Evolutionary conservation across 768 basidiomycete species (phyloP).

Genomic region (Mycena amicta): DNA sequence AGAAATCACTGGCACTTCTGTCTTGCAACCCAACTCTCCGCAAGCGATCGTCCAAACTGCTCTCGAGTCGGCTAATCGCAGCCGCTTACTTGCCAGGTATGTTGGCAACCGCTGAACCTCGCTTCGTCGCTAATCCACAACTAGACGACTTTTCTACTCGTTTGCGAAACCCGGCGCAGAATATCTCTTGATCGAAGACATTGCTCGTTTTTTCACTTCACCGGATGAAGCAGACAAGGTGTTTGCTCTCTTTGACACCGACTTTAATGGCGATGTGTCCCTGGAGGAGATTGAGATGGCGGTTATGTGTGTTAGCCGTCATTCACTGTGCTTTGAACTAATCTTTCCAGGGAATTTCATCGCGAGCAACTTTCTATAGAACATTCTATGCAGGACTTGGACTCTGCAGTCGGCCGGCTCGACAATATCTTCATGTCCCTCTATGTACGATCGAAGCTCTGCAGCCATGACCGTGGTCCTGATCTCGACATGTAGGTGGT

Average conservation of each 20-base stretch:
- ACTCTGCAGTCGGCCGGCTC: slow-evolving; percentile 84
- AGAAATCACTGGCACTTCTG: slow-evolving; percentile 45
- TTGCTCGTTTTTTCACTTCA: slow-evolving; percentile 68
- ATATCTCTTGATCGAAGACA: slow-evolving; percentile 65
- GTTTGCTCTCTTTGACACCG: slow-evolving; percentile 70
- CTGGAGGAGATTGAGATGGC: slow-evolving; percentile 78
- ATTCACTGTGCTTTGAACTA: neutral
- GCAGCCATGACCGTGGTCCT: neutral
- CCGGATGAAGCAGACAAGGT: slow-evolving; percentile 69
- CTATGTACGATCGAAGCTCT: slow-evolving; percentile 38
- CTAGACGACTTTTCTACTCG: slow-evolving; percentile 77
- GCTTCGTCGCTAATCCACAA: neutral
- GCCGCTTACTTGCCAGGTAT: slow-evolving; percentile 72
- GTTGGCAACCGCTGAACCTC: neutral
- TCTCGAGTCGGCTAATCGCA: slow-evolving; percentile 79
- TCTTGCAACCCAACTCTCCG: slow-evolving; percentile 89
- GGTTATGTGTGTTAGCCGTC: slow-evolving; percentile 51
- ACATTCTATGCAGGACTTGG: slow-evolving; percentile 86
- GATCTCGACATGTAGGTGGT: slow-evolving; percentile 36
- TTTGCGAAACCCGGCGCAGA: slow-evolving; percentile 67
- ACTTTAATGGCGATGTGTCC: slow-evolving; percentile 71
- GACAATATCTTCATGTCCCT: slow-evolving; percentile 87
- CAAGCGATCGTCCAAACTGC: slow-evolving; percentile 80
- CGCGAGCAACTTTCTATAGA: slow-evolving; percentile 84
- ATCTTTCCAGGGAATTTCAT: slow-evolving; percentile 65